Base-by-base conservation (phyloP, 768 basidiomycete genomes). In the Rhodotorula kratochvilovae region DNA sequence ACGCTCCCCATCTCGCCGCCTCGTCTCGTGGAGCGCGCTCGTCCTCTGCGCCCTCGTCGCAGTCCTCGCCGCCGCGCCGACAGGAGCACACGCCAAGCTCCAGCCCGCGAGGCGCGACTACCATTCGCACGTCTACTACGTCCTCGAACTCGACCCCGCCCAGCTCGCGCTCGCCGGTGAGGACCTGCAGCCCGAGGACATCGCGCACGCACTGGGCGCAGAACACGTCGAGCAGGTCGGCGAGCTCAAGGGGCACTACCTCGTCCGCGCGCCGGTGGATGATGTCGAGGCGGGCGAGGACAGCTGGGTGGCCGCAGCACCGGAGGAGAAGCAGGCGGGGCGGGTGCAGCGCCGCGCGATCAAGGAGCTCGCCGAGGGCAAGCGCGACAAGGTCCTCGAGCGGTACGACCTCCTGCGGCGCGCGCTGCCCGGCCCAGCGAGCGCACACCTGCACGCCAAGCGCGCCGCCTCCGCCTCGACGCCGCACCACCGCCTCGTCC, bases 211-310 rank as follows among this genome's bases (percentile, higher is more conserved):
- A 1, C 84, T 98, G 19, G 87, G 87, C 23, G 88, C 92, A 31
- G 89, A 97, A 81, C 82, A 96, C 59, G 89, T 98, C 67, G 91
- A 94, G 78, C 89, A 86, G 75, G 88, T 87, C 35, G 93, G 96
- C 61, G 89, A 93, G 78, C 85, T 99, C 11, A 78, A 81, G 39
- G 83, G 91, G 66, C 85, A 90, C 81, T 99, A 91, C 90, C 82
- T 99, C 27, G 87, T 96, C 56, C 86, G 91, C 35, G 81, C 84
- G 53, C 77, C 80, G 12, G 57, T 57, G 31, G 65, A 43, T 8
- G 58, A 58, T 6, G 70, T 70, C 27, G 64, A 45, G 3, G 5
- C 27, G 17, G 68, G 71, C 21, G 72, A 70, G 74, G 85, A 79
- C n/a, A 45, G 2, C 71, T 81, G 72, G 71, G 15, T n/a, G 33